Percentiles rank a stretch among this genome's conserved stretches.
Conservation (phyloP, 345 rosid species). For the Rubroshorea leprosula region DNA sequence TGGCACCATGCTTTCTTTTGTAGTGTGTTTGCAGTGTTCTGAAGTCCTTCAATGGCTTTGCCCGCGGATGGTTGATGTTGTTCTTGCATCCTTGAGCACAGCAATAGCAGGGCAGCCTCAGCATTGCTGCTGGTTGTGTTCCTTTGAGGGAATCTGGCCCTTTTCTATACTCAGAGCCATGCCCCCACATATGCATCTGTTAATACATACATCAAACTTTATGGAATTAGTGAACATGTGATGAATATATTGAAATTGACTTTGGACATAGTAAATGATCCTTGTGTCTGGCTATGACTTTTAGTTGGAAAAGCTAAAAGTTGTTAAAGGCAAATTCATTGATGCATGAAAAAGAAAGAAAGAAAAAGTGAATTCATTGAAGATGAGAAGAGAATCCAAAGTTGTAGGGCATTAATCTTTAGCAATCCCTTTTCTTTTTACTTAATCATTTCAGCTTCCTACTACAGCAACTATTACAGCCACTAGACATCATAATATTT, state of each 20-base stretch:
- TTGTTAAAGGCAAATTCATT: too few species aligned
- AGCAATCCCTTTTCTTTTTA: background rate
- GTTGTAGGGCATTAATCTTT: background rate
- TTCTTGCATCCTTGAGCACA: constrained; percentile 80
- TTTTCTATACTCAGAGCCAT: constrained; percentile 70
- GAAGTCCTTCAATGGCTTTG: constrained; percentile 73
- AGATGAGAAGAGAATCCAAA: constrained; percentile 27
- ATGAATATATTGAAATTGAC: too few species aligned
- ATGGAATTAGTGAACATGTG: background rate
- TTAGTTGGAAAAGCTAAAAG: constrained; percentile 7
- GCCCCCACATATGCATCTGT: constrained; percentile 95
- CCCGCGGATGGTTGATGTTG: constrained; percentile 77
- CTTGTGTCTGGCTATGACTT: constrained; percentile 1
- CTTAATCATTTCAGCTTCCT: constrained; percentile 18
- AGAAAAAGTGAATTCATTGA: too few species aligned
- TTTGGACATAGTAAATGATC: background rate
- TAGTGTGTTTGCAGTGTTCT: constrained; percentile 76
- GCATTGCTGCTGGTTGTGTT: constrained; percentile 75
- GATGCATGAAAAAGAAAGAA: too few species aligned
- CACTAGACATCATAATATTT: too few species aligned
- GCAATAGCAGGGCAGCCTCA: constrained; percentile 74
- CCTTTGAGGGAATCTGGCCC: constrained; percentile 74
- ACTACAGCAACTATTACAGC: constrained; percentile 2
- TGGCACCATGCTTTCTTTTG: constrained; percentile 71
- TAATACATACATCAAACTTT: background rate